Evolutionary conservation across 352 stramenopile genomes (phyloP).

Genomic region (Pythium grandisporangium): DNA sequence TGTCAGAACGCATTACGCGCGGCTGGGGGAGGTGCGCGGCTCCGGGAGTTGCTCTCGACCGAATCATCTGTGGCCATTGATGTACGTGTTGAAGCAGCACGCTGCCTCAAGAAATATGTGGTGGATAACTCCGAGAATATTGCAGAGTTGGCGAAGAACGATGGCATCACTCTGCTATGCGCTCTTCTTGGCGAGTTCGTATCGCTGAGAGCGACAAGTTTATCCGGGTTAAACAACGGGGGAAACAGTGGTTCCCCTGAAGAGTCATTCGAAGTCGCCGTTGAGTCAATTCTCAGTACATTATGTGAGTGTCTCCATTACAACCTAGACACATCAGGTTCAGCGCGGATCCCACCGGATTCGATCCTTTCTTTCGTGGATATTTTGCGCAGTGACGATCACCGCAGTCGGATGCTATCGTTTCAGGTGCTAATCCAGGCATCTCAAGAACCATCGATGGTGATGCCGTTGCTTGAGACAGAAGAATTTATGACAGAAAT

Average conservation of each 20-base stretch:
- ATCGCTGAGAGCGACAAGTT: conserved; percentile 25
- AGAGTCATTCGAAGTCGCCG: conserved; percentile 51
- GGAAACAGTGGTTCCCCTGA: conserved; percentile 17
- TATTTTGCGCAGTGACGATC: conserved; percentile 47
- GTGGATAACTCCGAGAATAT: conserved; percentile 67
- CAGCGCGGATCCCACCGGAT: conserved; percentile 39
- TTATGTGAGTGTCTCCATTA: conserved; percentile 71
- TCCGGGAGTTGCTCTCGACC: conserved; percentile 44
- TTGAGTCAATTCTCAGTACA: conserved; percentile 67
- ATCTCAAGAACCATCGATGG: conserved; percentile 48
- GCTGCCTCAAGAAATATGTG: conserved; percentile 68
- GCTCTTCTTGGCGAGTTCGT: conserved; percentile 48
- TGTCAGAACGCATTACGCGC: conserved; percentile 62
- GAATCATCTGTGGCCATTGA: conserved; percentile 43
- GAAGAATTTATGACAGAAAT: conserved; percentile 59
- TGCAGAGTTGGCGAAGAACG: conserved; percentile 43
- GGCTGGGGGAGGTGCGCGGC: conserved; percentile 33
- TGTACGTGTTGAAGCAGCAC: conserved; percentile 53
- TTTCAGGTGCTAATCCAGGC: conserved; percentile 64
- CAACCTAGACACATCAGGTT: conserved; percentile 19
- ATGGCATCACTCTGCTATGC: conserved; percentile 44
- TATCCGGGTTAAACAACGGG: conserved; percentile 5
- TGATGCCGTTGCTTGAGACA: conserved; percentile 37
- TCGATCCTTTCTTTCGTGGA: conserved; percentile 56
- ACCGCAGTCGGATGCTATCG: conserved; percentile 55